These are phyloP conservation scores for Russula virescens DNA, from an alignment of 768 basidiomycete genomes.

Conservation along the genomic window DNA sequence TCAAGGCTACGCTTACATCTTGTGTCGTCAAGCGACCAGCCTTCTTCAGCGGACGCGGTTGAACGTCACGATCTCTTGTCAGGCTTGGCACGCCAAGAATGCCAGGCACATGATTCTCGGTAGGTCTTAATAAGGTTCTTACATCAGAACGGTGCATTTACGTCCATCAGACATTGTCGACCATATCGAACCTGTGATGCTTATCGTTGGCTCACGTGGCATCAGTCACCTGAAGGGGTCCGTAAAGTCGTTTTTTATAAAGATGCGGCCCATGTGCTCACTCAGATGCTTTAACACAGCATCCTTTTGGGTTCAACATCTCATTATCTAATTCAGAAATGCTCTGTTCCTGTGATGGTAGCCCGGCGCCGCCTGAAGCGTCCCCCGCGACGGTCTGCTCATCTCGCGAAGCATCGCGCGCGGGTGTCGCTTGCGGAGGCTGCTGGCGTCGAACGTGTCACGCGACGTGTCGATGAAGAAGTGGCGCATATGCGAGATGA, in stretches of 20 bases:
- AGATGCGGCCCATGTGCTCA: constrained; percentile 1
- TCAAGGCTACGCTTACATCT: constrained; percentile 81
- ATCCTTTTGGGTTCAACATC: constrained; percentile 93
- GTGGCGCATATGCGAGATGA: constrained; percentile 77
- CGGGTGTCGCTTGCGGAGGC: constrained; percentile 85
- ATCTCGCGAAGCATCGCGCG: constrained; percentile 72
- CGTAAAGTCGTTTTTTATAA: constrained; percentile 26
- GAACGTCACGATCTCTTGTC: constrained; percentile 82
- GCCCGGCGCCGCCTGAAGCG: constrained; percentile 87
- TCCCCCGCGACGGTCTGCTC: constrained; percentile 73
- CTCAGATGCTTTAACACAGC: constrained; percentile 34
- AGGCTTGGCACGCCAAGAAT: constrained; percentile 98
- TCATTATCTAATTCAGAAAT: constrained; percentile 91
- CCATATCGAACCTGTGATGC: constrained; percentile 79
- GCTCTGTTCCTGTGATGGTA: constrained; percentile 95
- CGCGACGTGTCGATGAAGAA: constrained; percentile 78
- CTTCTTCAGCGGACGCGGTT: constrained; percentile 87
- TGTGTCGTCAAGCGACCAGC: constrained; percentile 82
- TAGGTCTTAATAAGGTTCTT: constrained; percentile 25
- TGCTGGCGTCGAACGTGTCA: constrained; percentile 80
- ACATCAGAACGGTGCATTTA: neutral
- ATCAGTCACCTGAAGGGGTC: constrained; percentile 83
- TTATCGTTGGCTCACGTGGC: constrained; percentile 94
- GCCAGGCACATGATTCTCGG: constrained; percentile 82
- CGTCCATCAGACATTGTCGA: constrained; percentile 67